phyloP scores from a whole-genome alignment of 768 basidiomycete species.

The Albatrellus ellisii region DNA sequence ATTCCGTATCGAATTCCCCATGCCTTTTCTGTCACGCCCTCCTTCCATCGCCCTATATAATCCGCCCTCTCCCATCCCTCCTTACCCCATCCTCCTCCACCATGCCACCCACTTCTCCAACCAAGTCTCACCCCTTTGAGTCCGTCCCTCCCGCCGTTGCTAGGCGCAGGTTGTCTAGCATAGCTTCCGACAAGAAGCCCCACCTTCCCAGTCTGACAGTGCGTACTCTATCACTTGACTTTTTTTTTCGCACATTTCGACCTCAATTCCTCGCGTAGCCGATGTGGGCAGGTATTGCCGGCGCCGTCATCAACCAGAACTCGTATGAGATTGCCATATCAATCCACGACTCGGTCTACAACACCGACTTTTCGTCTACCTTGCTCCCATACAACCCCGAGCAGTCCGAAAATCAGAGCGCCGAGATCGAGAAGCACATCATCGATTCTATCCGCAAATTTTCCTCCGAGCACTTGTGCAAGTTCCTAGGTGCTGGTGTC shows the following conservation, averaged over 20 bases:
- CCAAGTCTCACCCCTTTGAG: conserved; percentile 29
- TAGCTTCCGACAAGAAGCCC: conserved; percentile 35
- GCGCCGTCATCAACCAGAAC: conserved; percentile 42
- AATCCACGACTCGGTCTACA: conserved; percentile 77
- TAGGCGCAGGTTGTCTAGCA: conserved; percentile 56
- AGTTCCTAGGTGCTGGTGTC: conserved; percentile 77
- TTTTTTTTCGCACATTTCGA: conserved; percentile 14
- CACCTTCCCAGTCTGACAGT: conserved; percentile 58
- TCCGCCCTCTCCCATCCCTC: conserved; percentile 10
- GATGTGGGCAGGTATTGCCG: conserved; percentile 81
- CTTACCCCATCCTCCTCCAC: conserved; percentile 18
- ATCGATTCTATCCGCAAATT: conserved; percentile 58
- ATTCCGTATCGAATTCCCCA: too few species aligned
- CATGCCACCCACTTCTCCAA: conserved; percentile 33
- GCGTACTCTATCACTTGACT: conserved; percentile 18
- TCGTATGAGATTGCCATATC: conserved; percentile 65
- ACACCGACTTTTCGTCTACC: conserved; percentile 60
- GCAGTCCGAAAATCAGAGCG: conserved; percentile 40
- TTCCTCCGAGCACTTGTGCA: conserved; percentile 66
- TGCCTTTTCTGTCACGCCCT: too few species aligned
- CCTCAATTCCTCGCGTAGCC: conserved; percentile 33
- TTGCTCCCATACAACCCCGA: conserved; percentile 37
- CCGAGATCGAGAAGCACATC: conserved; percentile 51
- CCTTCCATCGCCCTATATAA: conserved; percentile 9
- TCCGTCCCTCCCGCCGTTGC: conserved; percentile 52